phyloP scores from a whole-genome alignment of 2,329 filamentous ascomycete genomes.

The Aureobasidium leucospermi region DNA sequence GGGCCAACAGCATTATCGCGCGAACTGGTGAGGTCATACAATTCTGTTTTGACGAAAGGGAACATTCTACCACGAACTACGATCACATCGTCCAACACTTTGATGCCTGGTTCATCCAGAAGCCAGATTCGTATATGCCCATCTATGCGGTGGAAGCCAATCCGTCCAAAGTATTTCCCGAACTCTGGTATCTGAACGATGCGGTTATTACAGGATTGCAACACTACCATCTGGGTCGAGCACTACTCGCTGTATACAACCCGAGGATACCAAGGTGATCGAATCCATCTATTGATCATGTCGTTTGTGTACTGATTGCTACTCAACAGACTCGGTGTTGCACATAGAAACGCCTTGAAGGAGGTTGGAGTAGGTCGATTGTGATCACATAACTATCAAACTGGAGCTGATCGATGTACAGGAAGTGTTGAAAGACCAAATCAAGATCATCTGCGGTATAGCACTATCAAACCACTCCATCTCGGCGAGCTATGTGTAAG shows the following conservation, averaged over 20 bases:
- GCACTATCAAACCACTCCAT: conserved; percentile 47
- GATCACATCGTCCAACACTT: not conserved
- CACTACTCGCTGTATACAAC: conserved; percentile 52
- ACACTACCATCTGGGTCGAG: conserved; percentile 51
- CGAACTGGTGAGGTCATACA: conserved; percentile 57
- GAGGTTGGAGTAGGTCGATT: not conserved
- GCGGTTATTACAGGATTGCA: conserved; percentile 50
- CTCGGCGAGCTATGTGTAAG: conserved; percentile 42
- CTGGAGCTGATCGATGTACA: not conserved
- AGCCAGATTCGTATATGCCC: conserved; percentile 49
- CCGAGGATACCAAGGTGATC: conserved; percentile 47
- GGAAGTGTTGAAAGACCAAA: conserved; percentile 26
- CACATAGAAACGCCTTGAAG: not conserved
- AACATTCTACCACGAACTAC: conserved; percentile 22
- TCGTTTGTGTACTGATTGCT: conserved; percentile 34
- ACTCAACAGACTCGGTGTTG: conserved; percentile 27
- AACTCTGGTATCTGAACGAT: conserved; percentile 52
- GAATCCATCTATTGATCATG: conserved; percentile 31
- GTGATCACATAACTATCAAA: not conserved
- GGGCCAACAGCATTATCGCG: conserved; percentile 55
- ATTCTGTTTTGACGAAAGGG: conserved; percentile 48
- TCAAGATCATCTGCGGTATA: conserved; percentile 50
- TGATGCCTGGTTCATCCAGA: conserved; percentile 19
- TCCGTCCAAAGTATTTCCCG: conserved; percentile 44
- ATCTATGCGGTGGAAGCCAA: conserved; percentile 42